These are phyloP conservation scores for Mortierella claussenii DNA, from an alignment of 192 early-diverging fungal species.

Conservation along the genomic window DNA sequence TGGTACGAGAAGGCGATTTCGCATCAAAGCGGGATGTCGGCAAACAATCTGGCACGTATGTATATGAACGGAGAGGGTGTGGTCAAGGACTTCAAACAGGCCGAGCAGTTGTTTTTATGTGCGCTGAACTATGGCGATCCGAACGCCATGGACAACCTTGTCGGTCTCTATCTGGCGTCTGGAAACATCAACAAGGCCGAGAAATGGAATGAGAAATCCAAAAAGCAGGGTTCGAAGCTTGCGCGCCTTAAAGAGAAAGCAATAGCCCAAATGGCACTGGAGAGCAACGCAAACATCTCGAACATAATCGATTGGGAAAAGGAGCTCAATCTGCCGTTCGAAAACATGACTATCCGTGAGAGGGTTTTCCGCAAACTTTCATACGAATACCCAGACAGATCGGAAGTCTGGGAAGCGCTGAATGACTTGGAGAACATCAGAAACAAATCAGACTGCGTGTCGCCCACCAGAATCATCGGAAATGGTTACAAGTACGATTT, in stretches of 20 bases:
- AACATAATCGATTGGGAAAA: slow-evolving; percentile 38
- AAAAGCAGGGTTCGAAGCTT: slow-evolving; percentile 37
- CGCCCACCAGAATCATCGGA: slow-evolving; percentile 21
- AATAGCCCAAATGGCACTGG: slow-evolving; percentile 30
- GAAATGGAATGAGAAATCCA: slow-evolving; percentile 46
- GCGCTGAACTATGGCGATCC: slow-evolving; percentile 45
- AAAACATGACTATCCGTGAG: slow-evolving; percentile 44
- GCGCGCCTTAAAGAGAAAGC: slow-evolving; percentile 29
- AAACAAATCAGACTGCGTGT: slow-evolving; percentile 23
- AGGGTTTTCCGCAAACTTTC: slow-evolving; percentile 36
- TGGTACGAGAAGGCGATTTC: slow-evolving; percentile 45
- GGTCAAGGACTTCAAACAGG: slow-evolving; percentile 35
- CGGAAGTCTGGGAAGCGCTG: slow-evolving; percentile 25
- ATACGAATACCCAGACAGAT: slow-evolving; percentile 32
- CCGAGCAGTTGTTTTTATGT: slow-evolving; percentile 42
- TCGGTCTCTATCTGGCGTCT: slow-evolving; percentile 28
- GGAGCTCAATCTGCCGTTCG: slow-evolving; percentile 40
- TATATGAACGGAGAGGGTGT: slow-evolving; percentile 43
- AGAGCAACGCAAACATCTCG: slow-evolving; percentile 33
- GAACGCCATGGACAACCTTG: slow-evolving; percentile 44
- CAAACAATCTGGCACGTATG: slow-evolving; percentile 41
- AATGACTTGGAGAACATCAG: slow-evolving; percentile 31
- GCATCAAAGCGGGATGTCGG: slow-evolving; percentile 35
- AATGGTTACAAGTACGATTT: slow-evolving; percentile 41
- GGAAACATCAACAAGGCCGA: slow-evolving; percentile 45